phyloP scores from a whole-genome alignment of 345 rosid genomes.

The Diplotaxis tenuifolia region DNA sequence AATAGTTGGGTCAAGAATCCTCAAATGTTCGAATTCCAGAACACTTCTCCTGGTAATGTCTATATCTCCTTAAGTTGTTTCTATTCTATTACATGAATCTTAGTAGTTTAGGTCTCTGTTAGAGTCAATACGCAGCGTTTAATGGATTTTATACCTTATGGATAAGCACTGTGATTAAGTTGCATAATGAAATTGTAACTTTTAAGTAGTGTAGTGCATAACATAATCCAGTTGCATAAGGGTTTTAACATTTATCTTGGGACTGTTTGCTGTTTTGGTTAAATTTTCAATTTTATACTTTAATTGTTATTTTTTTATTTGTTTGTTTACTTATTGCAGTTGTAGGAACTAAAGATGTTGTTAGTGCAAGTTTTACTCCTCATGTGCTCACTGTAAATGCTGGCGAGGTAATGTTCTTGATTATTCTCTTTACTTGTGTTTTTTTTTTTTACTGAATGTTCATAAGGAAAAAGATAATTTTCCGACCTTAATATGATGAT shows the following conservation, averaged over 20 bases:
- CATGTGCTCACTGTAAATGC: conserved; percentile 78
- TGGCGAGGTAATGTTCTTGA: conserved; percentile 82
- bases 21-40: conserved; percentile 47
- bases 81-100: background rate
- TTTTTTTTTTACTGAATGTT: background rate
- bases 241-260: no score
- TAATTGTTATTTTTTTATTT: background rate
- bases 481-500: background rate
- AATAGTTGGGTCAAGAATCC: conserved; percentile 54
- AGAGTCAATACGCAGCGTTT: conserved; percentile 1
- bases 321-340: conserved; percentile 38
- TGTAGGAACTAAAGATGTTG: conserved; percentile 51
- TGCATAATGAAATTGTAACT: background rate
- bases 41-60: conserved; percentile 58
- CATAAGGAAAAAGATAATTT: background rate
- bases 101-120: background rate
- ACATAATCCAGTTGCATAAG: background rate
- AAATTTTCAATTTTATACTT: background rate
- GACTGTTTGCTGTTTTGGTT: conserved; percentile 10
- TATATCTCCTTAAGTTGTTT: background rate
- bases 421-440: no score
- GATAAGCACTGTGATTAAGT: background rate
- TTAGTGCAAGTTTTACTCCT: conserved; percentile 73
- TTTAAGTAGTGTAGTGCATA: no score
- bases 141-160: conserved; percentile 9